A percentile compares a stretch with the other conserved stretches of the same genome.
phyloP scores from a whole-genome alignment of 2,329 filamentous ascomycete species.

The Corynespora cassiicola region DNA sequence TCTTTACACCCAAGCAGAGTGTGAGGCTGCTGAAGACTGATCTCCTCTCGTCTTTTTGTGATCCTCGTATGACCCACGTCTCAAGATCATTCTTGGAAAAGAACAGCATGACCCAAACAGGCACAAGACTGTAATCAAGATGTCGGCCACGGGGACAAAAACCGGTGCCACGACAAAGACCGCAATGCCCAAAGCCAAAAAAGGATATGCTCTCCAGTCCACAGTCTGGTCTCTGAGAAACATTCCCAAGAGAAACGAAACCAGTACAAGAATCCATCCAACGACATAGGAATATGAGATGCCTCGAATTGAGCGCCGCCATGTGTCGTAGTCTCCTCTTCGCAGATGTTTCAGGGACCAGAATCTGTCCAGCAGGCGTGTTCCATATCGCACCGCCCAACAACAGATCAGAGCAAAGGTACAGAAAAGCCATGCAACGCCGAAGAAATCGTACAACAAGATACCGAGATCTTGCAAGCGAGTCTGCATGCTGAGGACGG shows the following conservation, averaged over 20 bases:
- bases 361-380: neutral
- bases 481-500: conserved; percentile 2
- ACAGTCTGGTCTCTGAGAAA: neutral
- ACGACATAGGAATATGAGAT: conserved; percentile 1
- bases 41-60: no score
- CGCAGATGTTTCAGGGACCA: conserved; percentile 1
- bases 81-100: no score
- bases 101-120: no score
- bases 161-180: neutral
- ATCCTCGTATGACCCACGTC: no score
- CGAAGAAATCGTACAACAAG: conserved; percentile 5
- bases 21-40: no score
- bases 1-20: no score
- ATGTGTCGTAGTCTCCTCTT: neutral
- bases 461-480: conserved; percentile 4
- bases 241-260: conserved; percentile 1
- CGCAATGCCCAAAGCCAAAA: neutral
- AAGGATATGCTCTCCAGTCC: neutral
- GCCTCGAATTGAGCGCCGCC: neutral
- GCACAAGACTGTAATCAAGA: neutral
- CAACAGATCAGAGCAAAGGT: conserved; percentile 3
- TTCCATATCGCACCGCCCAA: neutral
- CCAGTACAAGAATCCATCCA: neutral
- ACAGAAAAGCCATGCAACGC: conserved; percentile 5
- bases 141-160: neutral